Conservation (phyloP, 306 rosid species). For the Fragaria ananassa region DNA sequence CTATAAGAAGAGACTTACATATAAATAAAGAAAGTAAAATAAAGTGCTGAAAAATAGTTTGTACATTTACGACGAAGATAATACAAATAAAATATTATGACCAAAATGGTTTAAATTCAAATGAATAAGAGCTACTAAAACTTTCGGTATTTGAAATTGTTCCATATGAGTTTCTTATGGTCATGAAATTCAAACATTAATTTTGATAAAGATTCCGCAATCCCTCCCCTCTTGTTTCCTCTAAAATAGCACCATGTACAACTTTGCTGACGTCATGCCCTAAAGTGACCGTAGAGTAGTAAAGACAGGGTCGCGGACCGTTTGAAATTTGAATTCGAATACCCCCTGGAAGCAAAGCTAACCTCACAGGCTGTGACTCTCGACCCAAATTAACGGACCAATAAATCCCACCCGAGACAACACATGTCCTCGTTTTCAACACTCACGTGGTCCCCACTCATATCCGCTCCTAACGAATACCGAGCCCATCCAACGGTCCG, state of each 20-base stretch:
- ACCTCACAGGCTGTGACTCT: background rate
- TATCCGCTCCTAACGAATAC: slow-evolving; percentile 66
- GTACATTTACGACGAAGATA: no score
- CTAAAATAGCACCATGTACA: background rate
- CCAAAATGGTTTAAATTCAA: no score
- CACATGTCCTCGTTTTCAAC: background rate
- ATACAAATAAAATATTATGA: no score
- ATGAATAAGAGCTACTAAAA: no score
- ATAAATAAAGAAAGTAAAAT: no score
- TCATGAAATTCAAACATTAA: background rate
- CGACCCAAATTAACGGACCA: background rate
- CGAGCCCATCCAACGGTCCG: slow-evolving; percentile 48
- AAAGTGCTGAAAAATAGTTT: no score
- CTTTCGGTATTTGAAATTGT: no score
- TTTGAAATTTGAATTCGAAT: slow-evolving; percentile 23
- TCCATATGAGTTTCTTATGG: no score
- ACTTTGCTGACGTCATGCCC: background rate
- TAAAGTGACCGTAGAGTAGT: background rate
- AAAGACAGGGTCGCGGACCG: slow-evolving; percentile 14
- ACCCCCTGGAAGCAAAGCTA: background rate
- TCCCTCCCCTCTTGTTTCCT: background rate
- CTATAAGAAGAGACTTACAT: no score
- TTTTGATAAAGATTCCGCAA: background rate
- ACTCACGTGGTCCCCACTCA: slow-evolving; percentile 41
- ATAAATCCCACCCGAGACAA: background rate